Base-by-base conservation (phyloP, 345 rosid genomes). In the Eucalyptus brandiana region DNA sequence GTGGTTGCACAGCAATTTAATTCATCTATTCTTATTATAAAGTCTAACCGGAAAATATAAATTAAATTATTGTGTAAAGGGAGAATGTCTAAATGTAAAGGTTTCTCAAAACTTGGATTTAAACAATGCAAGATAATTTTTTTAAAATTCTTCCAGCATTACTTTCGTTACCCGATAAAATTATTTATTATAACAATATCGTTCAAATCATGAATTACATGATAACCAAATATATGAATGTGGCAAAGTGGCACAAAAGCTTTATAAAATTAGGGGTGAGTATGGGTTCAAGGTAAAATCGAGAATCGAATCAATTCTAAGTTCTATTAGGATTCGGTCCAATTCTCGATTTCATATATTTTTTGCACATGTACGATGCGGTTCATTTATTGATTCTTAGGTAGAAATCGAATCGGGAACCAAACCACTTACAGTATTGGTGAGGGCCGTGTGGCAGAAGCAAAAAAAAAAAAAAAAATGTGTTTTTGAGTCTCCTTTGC, bases 121-220 rank as follows among this genome's bases (percentile, higher is more conserved):
- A 34, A 34, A 21, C 44, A 1, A 72, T 34, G 44, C 4, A 0
- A 53, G 24, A 53, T 53, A 0, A 1, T 19, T 51, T 0, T 32
- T 67, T 17, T 4, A 4, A 16, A 16, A 16, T 13, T 2, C 8
- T 72, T 72, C 16, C 21, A 21, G 30, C 83, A 37, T 76, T 23
- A 37, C 5, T 37, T 12, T 37, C 6, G 0, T 11, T 21, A 40
- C 8, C 15, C 2, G 2, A 0, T 21, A 11, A 21, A 37, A 21
- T 76, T 76, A 76, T 76, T 76, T 3, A 37, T 2, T 11, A 9
- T 72, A 0, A 19, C 9, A 11, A 6, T 19, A 37, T 19, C 4
- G 42, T 72, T 37, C 15, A 12, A 76, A 76, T 37, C 15, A 21
- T 14, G 9, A 76, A 76, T 69, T 5, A 18, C 12, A 1, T 5